phyloP scores from a whole-genome alignment of 805 yeast species.

The Nakazawaea ambrosiae region DNA sequence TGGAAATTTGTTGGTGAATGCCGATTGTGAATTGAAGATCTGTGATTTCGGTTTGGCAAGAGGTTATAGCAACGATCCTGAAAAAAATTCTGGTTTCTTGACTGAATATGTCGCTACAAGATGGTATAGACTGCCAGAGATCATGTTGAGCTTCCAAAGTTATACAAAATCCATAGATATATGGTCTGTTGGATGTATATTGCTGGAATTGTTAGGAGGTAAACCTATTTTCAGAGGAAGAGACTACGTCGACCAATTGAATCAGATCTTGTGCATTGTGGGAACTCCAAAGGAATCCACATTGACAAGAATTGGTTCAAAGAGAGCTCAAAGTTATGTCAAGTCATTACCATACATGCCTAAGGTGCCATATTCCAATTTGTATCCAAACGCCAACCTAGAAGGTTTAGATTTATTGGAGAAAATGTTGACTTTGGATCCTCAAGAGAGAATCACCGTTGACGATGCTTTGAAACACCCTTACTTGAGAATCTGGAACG shows the following conservation, averaged over 20 bases:
- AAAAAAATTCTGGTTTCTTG: constrained; percentile 84
- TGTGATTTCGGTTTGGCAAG: constrained; percentile 97
- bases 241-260: constrained; percentile 92
- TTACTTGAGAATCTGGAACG: constrained; percentile 84
- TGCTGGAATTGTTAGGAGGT: constrained; percentile 90
- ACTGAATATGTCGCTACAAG: constrained; percentile 98
- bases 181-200: constrained; percentile 97
- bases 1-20: constrained; percentile 85
- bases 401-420: constrained; percentile 76
- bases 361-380: constrained; percentile 57
- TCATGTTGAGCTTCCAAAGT: constrained; percentile 89
- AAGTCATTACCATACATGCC: constrained; percentile 80
- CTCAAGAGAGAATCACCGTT: constrained; percentile 75
- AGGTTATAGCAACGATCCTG: constrained; percentile 78
- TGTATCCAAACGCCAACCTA: constrained; percentile 85
- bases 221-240: constrained; percentile 90
- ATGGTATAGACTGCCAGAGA: constrained; percentile 98
- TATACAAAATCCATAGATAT: constrained; percentile 95
- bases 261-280: constrained; percentile 74
- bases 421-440: constrained; percentile 81
- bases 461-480: constrained; percentile 88
- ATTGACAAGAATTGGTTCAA: constrained; percentile 65
- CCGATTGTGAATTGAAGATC: constrained; percentile 92
- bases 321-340: constrained; percentile 88
- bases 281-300: constrained; percentile 89